phyloP scores from a whole-genome alignment of 352 stramenopile genomes.

The Phytophthora quininea region DNA sequence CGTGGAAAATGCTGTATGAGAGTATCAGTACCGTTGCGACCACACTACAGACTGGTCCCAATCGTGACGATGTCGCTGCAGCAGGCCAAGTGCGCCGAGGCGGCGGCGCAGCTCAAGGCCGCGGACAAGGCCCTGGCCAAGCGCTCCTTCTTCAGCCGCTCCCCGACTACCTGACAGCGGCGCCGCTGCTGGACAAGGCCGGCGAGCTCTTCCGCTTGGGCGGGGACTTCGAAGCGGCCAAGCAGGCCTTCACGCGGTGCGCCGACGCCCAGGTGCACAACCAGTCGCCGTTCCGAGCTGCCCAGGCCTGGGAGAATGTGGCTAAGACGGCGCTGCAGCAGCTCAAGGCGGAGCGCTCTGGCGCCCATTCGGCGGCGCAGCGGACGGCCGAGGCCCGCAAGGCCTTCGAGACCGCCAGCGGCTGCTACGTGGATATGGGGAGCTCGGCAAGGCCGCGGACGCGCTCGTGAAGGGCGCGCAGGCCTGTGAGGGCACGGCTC shows the following conservation, averaged over 20 bases:
- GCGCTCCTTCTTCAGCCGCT: constrained; percentile 70
- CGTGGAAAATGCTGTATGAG: too few species aligned
- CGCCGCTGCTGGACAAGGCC: constrained; percentile 75
- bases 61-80: constrained; percentile 45
- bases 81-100: constrained; percentile 59
- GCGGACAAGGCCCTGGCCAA: constrained; percentile 63
- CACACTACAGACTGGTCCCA: neutral
- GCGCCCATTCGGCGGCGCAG: constrained; percentile 24
- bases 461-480: constrained; percentile 71
- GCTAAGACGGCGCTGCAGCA: constrained; percentile 76
- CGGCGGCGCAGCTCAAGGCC: constrained; percentile 51
- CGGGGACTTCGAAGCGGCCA: constrained; percentile 66
- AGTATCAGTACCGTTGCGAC: too few species aligned
- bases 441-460: constrained; percentile 83
- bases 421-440: constrained; percentile 83
- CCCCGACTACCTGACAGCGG: constrained; percentile 75
- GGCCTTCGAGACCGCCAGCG: constrained; percentile 67
- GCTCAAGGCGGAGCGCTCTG: constrained; percentile 58
- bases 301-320: constrained; percentile 78
- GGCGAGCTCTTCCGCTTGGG: constrained; percentile 72
- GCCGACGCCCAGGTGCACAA: constrained; percentile 76
- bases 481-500: constrained; percentile 54
- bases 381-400: constrained; percentile 55
- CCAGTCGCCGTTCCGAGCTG: constrained; percentile 72
- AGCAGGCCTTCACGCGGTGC: constrained; percentile 59